Evolutionary conservation across 2,329 filamentous ascomycete species (phyloP).

Genomic region (Fusarium equiseti): DNA sequence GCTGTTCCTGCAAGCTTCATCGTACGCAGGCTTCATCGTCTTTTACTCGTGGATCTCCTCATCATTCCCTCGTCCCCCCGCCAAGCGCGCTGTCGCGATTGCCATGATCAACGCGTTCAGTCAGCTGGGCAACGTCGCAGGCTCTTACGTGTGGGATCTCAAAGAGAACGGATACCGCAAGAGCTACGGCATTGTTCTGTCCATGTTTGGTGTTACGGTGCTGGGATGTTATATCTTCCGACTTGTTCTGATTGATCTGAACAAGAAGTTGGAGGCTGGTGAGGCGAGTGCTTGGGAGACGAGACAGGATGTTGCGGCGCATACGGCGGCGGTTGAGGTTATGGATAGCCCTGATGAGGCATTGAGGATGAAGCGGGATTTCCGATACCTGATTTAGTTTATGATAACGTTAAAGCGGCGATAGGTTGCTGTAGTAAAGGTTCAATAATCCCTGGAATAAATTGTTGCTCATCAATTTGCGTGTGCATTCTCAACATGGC

Average conservation of each 20-base stretch:
- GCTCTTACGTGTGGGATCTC: conserved; percentile 73
- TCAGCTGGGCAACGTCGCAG: conserved; percentile 70
- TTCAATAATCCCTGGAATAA: background rate
- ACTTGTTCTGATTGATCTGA: conserved; percentile 59
- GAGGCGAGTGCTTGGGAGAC: conserved; percentile 55
- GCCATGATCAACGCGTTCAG: conserved; percentile 71
- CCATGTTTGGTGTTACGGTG: conserved; percentile 73
- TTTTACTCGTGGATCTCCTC: conserved; percentile 70
- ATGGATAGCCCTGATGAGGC: conserved; percentile 59
- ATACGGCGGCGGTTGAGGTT: conserved; percentile 55
- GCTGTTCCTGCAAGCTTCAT: conserved; percentile 69
- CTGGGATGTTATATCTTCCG: conserved; percentile 63
- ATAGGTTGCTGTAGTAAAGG: background rate
- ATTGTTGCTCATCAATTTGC: background rate
- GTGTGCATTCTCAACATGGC: conserved; percentile 13
- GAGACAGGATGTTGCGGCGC: conserved; percentile 53
- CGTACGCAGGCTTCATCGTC: conserved; percentile 70
- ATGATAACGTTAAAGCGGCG: conserved; percentile 51
- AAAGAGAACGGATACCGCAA: conserved; percentile 70
- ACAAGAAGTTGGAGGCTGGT: conserved; percentile 60
- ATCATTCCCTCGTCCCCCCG: conserved; percentile 68
- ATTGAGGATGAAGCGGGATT: conserved; percentile 60
- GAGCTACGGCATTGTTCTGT: conserved; percentile 73
- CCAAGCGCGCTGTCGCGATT: conserved; percentile 71
- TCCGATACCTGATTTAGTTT: conserved; percentile 59